Base-by-base conservation (phyloP, 192 early-diverging fungal species). In the Backusella australiensis region DNA sequence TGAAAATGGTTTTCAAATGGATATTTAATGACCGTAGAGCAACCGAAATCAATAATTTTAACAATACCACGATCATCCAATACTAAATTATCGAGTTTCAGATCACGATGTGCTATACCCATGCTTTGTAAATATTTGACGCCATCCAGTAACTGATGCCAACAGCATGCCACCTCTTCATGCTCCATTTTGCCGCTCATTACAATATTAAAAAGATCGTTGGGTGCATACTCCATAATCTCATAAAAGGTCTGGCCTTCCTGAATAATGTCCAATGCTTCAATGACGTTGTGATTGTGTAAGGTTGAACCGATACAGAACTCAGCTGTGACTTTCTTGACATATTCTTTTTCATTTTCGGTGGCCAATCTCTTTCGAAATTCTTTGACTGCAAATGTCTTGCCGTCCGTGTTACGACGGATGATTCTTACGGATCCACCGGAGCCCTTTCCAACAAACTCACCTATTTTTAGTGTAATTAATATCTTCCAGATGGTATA, bases 161-260 rank as follows among this genome's bases (percentile, higher is more conserved):
- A 97, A 84, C 93, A 95, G 82, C 97, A 98, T 26, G 88, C 88
- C 59, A 94, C 91, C 81, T 97, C 94, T 29, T 89, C 88, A 4
- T 91, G 82, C 7, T 84, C 85, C 90, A 97, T 89, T 32, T 84
- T 77, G 19, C 92, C 93, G 36, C 80, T 87, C 77, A 90, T 91
- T 15, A 99, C 96, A 35, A 92, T 85, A 14, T 86, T 86, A 71
- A 92, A 99, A 73, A 99, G 83, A 81, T 99, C 97, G 67, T 93
- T 92, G 39, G 92, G 92, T 53, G 94, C 95, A 89, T 93, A 98
- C 83, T 99, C 97, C 95, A 95, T 93, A 56, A 95, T 90, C 81
- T 95, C 87, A 72, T 90, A 94, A 46, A 90, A 90, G 0, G 71
- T 53, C 46, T 83, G 81, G 32, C 86, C 85, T 68, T 93, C 93